Percentiles rank a stretch among this genome's conserved stretches.
phyloP scores from a whole-genome alignment of 371 early-diverging fungal species.

The Mortierella sp. region DNA sequence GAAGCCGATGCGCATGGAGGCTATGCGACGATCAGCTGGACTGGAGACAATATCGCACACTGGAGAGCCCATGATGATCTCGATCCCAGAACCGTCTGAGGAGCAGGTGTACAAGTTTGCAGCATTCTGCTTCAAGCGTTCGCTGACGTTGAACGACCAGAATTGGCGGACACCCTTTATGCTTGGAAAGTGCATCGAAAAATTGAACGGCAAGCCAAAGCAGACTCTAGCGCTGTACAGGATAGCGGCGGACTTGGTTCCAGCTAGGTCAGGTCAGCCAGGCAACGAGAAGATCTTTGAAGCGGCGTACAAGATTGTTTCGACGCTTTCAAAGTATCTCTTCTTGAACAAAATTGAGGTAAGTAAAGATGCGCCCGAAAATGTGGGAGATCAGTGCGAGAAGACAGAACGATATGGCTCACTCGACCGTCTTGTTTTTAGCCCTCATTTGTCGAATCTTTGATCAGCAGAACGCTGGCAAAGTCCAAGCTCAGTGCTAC shows the following conservation, averaged over 20 bases:
- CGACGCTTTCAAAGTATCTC: slow-evolving; percentile 67
- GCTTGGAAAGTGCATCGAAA: slow-evolving; percentile 71
- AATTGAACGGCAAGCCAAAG: slow-evolving; percentile 60
- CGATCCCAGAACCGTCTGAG: slow-evolving; percentile 35
- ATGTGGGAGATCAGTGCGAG: background rate
- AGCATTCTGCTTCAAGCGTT: slow-evolving; percentile 54
- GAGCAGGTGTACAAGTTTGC: slow-evolving; percentile 61
- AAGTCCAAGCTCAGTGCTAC: slow-evolving; percentile 35
- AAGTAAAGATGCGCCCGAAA: background rate
- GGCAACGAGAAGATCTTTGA: slow-evolving; percentile 71
- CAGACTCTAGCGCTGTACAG: slow-evolving; percentile 61
- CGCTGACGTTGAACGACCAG: slow-evolving; percentile 59
- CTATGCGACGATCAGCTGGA: slow-evolving; percentile 48
- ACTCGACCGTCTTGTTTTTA: background rate
- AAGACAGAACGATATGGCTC: background rate
- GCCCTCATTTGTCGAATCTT: slow-evolving; percentile 22
- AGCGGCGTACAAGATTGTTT: slow-evolving; percentile 66
- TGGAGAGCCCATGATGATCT: slow-evolving; percentile 6
- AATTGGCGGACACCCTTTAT: slow-evolving; percentile 65
- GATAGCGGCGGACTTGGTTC: slow-evolving; percentile 58
- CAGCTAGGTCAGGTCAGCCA: slow-evolving; percentile 57
- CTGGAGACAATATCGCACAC: slow-evolving; percentile 21
- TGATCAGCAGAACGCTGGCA: slow-evolving; percentile 27
- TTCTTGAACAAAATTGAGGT: slow-evolving; percentile 59
- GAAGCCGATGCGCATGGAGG: slow-evolving; percentile 75